Percentiles rank a stretch among this genome's conserved stretches.
Conservation (phyloP, 2,329 filamentous ascomycete genomes). For the Fusarium tuaranense region DNA sequence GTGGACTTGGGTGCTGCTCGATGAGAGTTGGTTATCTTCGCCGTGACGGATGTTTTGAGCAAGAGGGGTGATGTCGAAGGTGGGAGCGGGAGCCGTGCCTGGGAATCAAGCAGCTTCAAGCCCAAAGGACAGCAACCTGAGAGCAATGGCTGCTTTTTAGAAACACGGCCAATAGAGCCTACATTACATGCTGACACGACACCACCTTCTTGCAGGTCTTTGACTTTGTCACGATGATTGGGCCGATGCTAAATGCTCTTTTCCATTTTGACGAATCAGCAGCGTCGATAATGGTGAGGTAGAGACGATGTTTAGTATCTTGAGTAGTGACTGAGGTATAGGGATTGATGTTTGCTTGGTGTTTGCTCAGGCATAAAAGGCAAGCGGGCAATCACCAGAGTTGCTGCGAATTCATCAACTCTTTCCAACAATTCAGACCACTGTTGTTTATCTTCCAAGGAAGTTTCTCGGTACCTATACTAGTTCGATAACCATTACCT, state of each 20-base stretch:
- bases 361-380: neutral
- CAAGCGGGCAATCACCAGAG: neutral
- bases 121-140: neutral
- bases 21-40: neutral
- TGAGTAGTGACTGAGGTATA: neutral
- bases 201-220: neutral
- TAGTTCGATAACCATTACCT: neutral
- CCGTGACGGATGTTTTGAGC: neutral
- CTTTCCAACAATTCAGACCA: neutral
- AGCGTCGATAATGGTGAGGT: neutral
- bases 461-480: neutral
- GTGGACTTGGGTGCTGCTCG: neutral
- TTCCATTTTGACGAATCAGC: neutral
- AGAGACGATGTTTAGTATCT: neutral
- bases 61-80: neutral
- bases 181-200: neutral
- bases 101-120: neutral
- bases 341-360: neutral
- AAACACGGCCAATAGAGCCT: neutral
- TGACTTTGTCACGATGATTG: neutral
- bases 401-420: neutral
- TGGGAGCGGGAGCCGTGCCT: neutral
- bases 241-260: neutral
- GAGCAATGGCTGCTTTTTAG: neutral
- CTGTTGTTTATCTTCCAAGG: neutral